Percentiles rank a stretch among this genome's conserved stretches.
Evolutionary conservation across 257 asterid genomes (phyloP).

Genomic region (Ligustrum vulgare): DNA sequence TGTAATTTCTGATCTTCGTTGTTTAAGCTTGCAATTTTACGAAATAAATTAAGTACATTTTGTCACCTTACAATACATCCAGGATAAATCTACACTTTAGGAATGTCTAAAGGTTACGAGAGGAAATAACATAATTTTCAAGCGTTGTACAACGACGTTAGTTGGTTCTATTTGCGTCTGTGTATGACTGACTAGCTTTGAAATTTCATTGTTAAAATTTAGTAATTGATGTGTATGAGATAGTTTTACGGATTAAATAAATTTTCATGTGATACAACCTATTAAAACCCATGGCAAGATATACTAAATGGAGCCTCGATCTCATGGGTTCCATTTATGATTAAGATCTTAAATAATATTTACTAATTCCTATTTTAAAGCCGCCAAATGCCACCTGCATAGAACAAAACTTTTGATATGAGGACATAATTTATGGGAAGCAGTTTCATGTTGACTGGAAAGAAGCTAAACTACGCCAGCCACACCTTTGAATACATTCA

Average conservation of each 20-base stretch:
- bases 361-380: neutral
- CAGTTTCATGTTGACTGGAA: neutral
- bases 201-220: too few relatives aligned
- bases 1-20: slow-evolving; percentile 30
- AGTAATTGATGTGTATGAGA: neutral
- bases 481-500: too few relatives aligned
- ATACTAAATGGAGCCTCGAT: neutral
- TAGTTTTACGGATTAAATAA: neutral
- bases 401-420: neutral
- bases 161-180: neutral
- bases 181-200: neutral
- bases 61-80: neutral
- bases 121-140: neutral
- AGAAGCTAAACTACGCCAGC: neutral
- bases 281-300: neutral
- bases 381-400: neutral
- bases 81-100: slow-evolving; percentile 1
- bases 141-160: neutral
- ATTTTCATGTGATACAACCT: neutral
- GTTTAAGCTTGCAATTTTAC: slow-evolving; percentile 26
- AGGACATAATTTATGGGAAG: neutral
- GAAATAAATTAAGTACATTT: neutral
- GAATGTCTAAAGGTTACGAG: slow-evolving; percentile 16
- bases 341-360: neutral
- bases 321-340: neutral